Conservation (phyloP, 2,329 filamentous ascomycete genomes). For the Dothideomycetidae sp. region DNA sequence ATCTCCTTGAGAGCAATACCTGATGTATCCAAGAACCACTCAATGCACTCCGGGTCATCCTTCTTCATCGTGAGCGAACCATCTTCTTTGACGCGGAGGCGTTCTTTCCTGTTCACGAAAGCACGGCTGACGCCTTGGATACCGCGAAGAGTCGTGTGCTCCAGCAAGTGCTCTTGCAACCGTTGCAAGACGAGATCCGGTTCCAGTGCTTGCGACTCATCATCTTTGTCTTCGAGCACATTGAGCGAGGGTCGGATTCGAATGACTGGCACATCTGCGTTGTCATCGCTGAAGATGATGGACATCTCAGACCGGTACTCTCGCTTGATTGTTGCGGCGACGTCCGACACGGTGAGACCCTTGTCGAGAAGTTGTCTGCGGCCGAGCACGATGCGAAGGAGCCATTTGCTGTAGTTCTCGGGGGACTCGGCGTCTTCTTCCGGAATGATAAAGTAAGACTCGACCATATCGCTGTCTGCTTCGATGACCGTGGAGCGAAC, state of each 20-base stretch:
- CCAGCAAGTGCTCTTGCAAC: conserved; percentile 78
- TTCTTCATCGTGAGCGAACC: conserved; percentile 63
- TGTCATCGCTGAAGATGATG: conserved; percentile 95
- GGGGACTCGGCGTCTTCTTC: conserved; percentile 58
- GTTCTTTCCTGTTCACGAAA: conserved; percentile 74
- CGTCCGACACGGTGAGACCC: conserved; percentile 78
- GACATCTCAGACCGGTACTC: conserved; percentile 74
- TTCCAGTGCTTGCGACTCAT: conserved; percentile 61
- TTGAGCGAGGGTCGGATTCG: conserved; percentile 49
- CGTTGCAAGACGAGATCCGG: conserved; percentile 90
- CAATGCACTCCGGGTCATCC: conserved; percentile 60
- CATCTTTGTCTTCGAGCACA: conserved; percentile 49
- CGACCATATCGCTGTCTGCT: conserved; percentile 83
- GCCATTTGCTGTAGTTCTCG: conserved; percentile 72
- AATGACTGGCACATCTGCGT: conserved; percentile 87
- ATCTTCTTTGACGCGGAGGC: conserved; percentile 51
- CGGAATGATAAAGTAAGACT: conserved; percentile 90
- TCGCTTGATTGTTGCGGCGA: conserved; percentile 77
- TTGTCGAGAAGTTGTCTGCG: conserved; percentile 93
- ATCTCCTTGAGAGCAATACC: conserved; percentile 78
- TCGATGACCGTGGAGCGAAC: conserved; percentile 73
- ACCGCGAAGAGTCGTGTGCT: conserved; percentile 81
- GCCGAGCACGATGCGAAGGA: conserved; percentile 84
- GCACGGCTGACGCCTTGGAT: conserved; percentile 78
- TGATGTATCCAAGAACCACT: conserved; percentile 93